Percentiles rank a stretch among this genome's conserved stretches.
These are phyloP conservation scores for Xanthoconium stramineum DNA, from an alignment of 768 basidiomycete genomes.

Conservation along the genomic window DNA sequence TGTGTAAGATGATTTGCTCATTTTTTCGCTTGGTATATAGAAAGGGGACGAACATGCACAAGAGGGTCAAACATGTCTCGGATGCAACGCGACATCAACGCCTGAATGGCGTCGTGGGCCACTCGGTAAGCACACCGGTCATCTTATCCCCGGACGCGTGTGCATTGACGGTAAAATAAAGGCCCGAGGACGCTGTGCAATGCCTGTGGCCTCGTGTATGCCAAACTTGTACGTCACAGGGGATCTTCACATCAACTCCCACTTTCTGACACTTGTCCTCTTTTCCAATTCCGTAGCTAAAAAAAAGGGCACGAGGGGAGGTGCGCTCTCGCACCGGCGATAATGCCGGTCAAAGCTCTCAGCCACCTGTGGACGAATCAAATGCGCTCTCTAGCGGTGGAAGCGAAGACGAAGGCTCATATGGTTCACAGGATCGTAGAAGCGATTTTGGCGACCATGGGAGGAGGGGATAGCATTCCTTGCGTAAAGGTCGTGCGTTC, in stretches of 20 bases:
- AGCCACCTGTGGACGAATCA: conserved; percentile 27
- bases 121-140: conserved; percentile 52
- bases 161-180: conserved; percentile 33
- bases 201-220: conserved; percentile 83
- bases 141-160: conserved; percentile 22
- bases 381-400: conserved; percentile 26
- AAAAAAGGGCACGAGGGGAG: conserved; percentile 36
- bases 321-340: conserved; percentile 25
- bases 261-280: conserved; percentile 20
- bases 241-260: conserved; percentile 16
- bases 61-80: conserved; percentile 74
- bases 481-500: conserved; percentile 23
- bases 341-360: conserved; percentile 29
- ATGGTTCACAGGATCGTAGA: conserved; percentile 34
- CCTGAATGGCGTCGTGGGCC: conserved; percentile 87
- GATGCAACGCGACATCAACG: conserved; percentile 80
- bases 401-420: conserved; percentile 34
- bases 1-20: conserved; percentile 24
- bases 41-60: conserved; percentile 42
- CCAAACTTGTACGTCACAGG: conserved; percentile 66
- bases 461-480: conserved; percentile 28
- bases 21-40: conserved; percentile 20
- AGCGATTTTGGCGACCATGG: conserved; percentile 35
- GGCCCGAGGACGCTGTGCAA: conserved; percentile 83
- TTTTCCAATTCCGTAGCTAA: conserved; percentile 22